Evolutionary conservation across 306 rosid species (phyloP).

Genomic region (Cercis canadensis): DNA sequence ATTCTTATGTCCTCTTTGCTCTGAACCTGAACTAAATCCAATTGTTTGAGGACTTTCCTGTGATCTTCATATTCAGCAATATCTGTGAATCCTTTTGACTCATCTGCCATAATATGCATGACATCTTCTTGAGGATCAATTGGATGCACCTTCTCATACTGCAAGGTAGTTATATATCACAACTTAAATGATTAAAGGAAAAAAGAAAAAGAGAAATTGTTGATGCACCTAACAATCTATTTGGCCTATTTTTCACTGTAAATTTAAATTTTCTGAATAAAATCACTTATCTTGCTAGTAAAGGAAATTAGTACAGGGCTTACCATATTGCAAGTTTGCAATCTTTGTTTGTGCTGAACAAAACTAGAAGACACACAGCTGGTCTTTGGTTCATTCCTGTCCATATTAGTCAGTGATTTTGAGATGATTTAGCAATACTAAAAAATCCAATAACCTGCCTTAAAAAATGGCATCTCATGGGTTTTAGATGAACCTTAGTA

Average conservation of each 20-base stretch:
- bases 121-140: constrained; percentile 49
- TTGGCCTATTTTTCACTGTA: constrained; percentile 13
- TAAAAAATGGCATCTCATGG: constrained; percentile 6
- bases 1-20: constrained; percentile 29
- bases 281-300: constrained; percentile 17
- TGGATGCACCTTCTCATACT: constrained; percentile 68
- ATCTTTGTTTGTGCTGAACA: constrained; percentile 37
- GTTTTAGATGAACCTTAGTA: neutral
- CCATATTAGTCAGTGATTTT: constrained; percentile 21
- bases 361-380: constrained; percentile 35
- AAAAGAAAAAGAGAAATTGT: neutral
- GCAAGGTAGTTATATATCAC: constrained; percentile 36
- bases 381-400: constrained; percentile 50
- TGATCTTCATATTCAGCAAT: constrained; percentile 40
- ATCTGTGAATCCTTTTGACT: constrained; percentile 36
- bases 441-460: constrained; percentile 25
- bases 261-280: constrained; percentile 11
- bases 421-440: constrained; percentile 23
- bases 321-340: constrained; percentile 41
- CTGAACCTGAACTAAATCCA: constrained; percentile 35
- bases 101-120: constrained; percentile 29
- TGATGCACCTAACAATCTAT: constrained; percentile 21
- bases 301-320: constrained; percentile 31
- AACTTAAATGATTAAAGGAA: constrained; percentile 22
- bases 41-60: constrained; percentile 30